Conservation (phyloP, 805 yeast genomes). For the Candida manassasensis region DNA sequence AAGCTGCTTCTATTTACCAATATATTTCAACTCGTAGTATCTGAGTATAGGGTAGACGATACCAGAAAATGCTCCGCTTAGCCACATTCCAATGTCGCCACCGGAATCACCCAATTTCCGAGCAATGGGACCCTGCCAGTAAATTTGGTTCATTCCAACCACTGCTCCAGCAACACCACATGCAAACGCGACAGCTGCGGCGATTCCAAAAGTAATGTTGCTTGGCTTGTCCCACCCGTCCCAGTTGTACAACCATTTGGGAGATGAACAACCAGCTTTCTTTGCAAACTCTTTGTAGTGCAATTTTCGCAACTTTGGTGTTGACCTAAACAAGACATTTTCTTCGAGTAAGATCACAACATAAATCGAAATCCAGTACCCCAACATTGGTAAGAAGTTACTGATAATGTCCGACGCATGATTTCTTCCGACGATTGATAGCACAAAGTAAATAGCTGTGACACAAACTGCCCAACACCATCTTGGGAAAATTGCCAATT, state of each 20-base stretch:
- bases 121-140: constrained; percentile 37
- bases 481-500: constrained; percentile 27
- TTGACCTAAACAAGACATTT: constrained; percentile 26
- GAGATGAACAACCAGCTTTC: constrained; percentile 2
- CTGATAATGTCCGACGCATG: constrained; percentile 30
- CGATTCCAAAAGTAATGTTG: constrained; percentile 29
- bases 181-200: constrained; percentile 27
- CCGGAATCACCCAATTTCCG: constrained; percentile 24
- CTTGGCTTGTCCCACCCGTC: constrained; percentile 23
- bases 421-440: constrained; percentile 30
- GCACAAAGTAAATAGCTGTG: constrained; percentile 28
- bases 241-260: constrained; percentile 24
- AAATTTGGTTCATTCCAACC: constrained; percentile 38
- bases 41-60: constrained; percentile 27
- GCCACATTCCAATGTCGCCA: constrained; percentile 35
- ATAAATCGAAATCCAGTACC: constrained; percentile 39
- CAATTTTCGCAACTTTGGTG: constrained; percentile 17
- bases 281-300: constrained; percentile 24
- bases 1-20: constrained; percentile 10
- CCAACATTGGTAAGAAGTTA: constrained; percentile 39
- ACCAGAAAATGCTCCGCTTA: constrained; percentile 31
- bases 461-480: constrained; percentile 34
- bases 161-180: constrained; percentile 35
- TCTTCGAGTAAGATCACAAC: constrained; percentile 31
- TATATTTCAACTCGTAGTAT: constrained; percentile 27